Evolutionary conservation across 202 grass and related monocot genomes (phyloP), one percentile per base, ranked within the genome.

Genomic region (Digitaria exilis): DNA sequence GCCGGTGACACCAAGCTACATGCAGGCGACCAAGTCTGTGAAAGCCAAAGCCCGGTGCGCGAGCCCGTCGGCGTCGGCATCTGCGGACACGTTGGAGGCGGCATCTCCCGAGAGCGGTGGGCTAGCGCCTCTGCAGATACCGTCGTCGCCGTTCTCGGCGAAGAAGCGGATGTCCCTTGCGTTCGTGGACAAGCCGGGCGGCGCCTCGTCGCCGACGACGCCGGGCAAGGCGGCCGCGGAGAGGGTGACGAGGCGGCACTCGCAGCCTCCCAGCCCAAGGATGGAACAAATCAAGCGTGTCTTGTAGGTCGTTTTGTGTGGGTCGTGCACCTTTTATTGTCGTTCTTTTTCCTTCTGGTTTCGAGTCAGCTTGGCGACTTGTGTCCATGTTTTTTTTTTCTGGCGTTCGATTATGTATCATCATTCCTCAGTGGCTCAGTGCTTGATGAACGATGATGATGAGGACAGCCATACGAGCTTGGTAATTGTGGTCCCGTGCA

Each of bases 1-100:
- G 21, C 92, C 86, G 9, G 76, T 86, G 31, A 84, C 84, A 25
- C 92, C 95, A 0, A 95, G 90, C 76, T 97, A 94, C 85, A 85
- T 97, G 82, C 84, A 92, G 32, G 19, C 73, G 4, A 91, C 95
- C 7, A 84, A 86, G 76, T 93, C 95, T 13, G 87, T 88, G 63
- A 80, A 54, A 44, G 86, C 88, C 45, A 97, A 91, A 58, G 84
- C 79, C n/a, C n/a, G n/a, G n/a, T n/a, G n/a, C n/a, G n/a, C n/a
- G n/a, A n/a, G n/a, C n/a, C n/a, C n/a, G n/a, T n/a, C n/a, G n/a
- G n/a, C n/a, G n/a, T n/a, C n/a, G n/a, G n/a, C n/a, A n/a, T n/a
- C 58, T 2, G 25, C 28, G 5, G 68, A 58, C 46, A 56, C n/a
- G 65, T 8, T 61, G 13, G 77, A 81, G 16, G 21, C 81, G 17